Percentiles rank a stretch among this genome's conserved stretches.
phyloP scores from a whole-genome alignment of 371 early-diverging fungal genomes.

The Lichtheimia corymbifera region DNA sequence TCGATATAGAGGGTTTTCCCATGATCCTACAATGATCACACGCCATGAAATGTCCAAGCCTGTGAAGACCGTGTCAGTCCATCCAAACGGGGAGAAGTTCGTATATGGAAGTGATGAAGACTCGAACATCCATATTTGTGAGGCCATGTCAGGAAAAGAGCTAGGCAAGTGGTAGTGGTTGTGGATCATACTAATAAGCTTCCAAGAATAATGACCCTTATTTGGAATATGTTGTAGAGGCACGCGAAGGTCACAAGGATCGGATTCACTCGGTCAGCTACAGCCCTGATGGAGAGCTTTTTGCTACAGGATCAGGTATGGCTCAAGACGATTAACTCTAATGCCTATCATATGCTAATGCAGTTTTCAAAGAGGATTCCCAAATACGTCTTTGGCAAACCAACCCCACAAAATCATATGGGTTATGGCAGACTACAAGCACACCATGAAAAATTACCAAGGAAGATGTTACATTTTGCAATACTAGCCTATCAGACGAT shows the following conservation, averaged over 20 bases:
- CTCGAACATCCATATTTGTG: conserved; percentile 80
- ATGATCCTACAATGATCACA: neutral
- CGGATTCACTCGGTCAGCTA: conserved; percentile 86
- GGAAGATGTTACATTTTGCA: no score
- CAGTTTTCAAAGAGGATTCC: conserved; percentile 61
- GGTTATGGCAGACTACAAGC: conserved; percentile 64
- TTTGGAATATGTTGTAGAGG: conserved; percentile 35
- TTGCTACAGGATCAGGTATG: conserved; percentile 81
- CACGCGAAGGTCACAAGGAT: conserved; percentile 88
- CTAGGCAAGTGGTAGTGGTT: conserved; percentile 31
- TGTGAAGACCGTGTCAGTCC: conserved; percentile 77
- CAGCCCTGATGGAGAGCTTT: conserved; percentile 88
- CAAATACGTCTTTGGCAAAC: conserved; percentile 81
- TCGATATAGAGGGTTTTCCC: neutral
- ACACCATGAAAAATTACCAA: no score
- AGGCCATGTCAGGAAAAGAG: conserved; percentile 72
- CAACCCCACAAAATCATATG: conserved; percentile 68
- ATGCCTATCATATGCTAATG: neutral
- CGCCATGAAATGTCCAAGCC: conserved; percentile 50
- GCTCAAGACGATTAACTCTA: neutral
- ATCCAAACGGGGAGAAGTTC: conserved; percentile 74
- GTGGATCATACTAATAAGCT: neutral
- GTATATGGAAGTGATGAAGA: conserved; percentile 79
- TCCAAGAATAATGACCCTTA: no score
- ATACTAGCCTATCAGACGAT: no score